phyloP scores from a whole-genome alignment of 2,329 filamentous ascomycete species.

The Calonectria pseudoturangicola region DNA sequence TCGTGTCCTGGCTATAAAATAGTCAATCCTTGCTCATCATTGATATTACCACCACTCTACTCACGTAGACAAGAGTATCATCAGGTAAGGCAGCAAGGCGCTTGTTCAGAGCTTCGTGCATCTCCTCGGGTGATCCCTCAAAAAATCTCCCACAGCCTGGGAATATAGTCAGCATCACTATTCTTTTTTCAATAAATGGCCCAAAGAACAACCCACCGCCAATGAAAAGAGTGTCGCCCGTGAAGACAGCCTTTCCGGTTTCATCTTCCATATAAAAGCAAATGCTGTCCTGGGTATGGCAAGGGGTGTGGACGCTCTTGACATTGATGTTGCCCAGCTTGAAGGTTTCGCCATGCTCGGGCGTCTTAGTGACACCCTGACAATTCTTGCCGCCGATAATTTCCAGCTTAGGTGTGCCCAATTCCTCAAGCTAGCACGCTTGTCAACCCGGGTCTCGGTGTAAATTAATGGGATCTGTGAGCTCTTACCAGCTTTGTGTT shows the following conservation, averaged over 20 bases:
- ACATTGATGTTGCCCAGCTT: conserved; percentile 89
- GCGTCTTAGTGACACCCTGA: conserved; percentile 85
- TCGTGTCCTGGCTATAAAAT: conserved; percentile 87
- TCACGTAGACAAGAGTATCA: conserved; percentile 92
- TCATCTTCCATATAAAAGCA: conserved; percentile 94
- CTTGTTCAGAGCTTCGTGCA: conserved; percentile 94
- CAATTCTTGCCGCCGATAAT: conserved; percentile 94
- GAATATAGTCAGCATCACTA: conserved; percentile 31
- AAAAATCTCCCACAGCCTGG: conserved; percentile 96
- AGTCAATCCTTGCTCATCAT: conserved; percentile 31
- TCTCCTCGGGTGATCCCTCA: conserved; percentile 90
- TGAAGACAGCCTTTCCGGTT: conserved; percentile 87
- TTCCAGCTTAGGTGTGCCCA: conserved; percentile 77
- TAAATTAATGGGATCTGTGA: neutral
- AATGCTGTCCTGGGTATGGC: conserved; percentile 98
- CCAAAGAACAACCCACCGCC: conserved; percentile 75
- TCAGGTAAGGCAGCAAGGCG: conserved; percentile 87
- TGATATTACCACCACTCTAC: conserved; percentile 56
- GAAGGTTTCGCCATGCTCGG: conserved; percentile 84
- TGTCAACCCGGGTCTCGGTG: neutral
- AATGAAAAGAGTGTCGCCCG: conserved; percentile 96
- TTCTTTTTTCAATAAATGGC: neutral
- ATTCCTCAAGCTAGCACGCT: conserved; percentile 60
- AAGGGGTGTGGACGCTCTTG: conserved; percentile 94
- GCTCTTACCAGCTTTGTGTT: conserved; percentile 84